phyloP scores from a whole-genome alignment of 2,329 filamentous ascomycete species.

The Capronia americana region DNA sequence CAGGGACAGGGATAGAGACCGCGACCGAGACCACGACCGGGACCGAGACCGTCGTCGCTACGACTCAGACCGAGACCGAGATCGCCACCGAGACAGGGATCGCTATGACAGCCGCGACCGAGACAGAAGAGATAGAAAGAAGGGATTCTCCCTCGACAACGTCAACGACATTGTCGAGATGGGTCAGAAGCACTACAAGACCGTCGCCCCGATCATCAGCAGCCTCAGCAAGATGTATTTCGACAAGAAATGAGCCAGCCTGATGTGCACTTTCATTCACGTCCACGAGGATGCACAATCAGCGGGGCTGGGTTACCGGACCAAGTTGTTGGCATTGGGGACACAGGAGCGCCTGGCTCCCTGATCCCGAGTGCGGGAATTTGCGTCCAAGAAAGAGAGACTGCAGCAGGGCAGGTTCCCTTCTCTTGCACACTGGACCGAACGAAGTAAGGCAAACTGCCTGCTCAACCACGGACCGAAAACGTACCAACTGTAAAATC shows the following conservation, averaged over 20 bases:
- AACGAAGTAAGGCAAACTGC: neutral
- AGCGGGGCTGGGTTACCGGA: neutral
- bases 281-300: neutral
- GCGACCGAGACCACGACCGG: constrained; percentile 24
- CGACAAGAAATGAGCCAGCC: constrained; percentile 35
- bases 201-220: constrained; percentile 35
- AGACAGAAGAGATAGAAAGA: constrained; percentile 32
- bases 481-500: neutral
- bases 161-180: constrained; percentile 35
- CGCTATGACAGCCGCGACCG: constrained; percentile 26
- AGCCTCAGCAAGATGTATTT: constrained; percentile 40
- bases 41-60: constrained; percentile 29
- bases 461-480: neutral
- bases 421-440: neutral
- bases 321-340: neutral
- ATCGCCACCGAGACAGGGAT: constrained; percentile 27
- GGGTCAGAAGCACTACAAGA: constrained; percentile 41
- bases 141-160: constrained; percentile 35
- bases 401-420: neutral
- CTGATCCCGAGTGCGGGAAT: neutral
- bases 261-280: no score
- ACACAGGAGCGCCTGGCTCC: neutral
- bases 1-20: constrained; percentile 20
- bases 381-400: neutral
- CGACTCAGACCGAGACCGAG: constrained; percentile 20